Evolutionary conservation across 805 yeast species (phyloP).

Genomic region (Zygotorulaspora danielsina): DNA sequence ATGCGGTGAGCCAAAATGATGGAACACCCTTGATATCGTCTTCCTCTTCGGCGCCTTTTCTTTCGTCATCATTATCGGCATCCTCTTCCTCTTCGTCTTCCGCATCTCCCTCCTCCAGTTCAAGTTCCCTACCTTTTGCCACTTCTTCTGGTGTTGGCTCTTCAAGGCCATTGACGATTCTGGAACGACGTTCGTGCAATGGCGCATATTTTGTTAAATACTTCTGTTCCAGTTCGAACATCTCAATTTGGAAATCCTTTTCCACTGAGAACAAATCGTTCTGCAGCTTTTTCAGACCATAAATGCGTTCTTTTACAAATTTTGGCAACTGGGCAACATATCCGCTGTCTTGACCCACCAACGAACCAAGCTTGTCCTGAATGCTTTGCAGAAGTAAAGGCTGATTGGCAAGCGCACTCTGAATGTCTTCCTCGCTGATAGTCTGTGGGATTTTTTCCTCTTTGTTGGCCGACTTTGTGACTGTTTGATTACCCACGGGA

Average conservation of each 20-base stretch:
- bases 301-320: slow-evolving; percentile 67
- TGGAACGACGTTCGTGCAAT: slow-evolving; percentile 65
- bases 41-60: slow-evolving; percentile 41
- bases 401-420: slow-evolving; percentile 57
- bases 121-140: slow-evolving; percentile 68
- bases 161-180: slow-evolving; percentile 62
- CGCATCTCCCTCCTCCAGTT: slow-evolving; percentile 41
- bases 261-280: slow-evolving; percentile 75
- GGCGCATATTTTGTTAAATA: slow-evolving; percentile 71
- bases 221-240: slow-evolving; percentile 80
- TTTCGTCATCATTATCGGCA: slow-evolving; percentile 43
- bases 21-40: slow-evolving; percentile 71
- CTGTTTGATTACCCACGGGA: slow-evolving; percentile 38
- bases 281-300: slow-evolving; percentile 79
- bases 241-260: slow-evolving; percentile 85
- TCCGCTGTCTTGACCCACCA: slow-evolving; percentile 84
- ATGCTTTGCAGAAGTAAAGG: slow-evolving; percentile 84
- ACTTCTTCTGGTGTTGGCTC: slow-evolving; percentile 81
- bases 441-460: slow-evolving; percentile 51
- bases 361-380: slow-evolving; percentile 78
- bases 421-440: slow-evolving; percentile 60
- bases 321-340: slow-evolving; percentile 75
- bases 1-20: slow-evolving; percentile 93
- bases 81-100: slow-evolving; percentile 42
- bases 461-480: slow-evolving; percentile 18